Evolutionary conservation across 306 rosid genomes (phyloP).

Genomic region (Castanopsis chinensis): DNA sequence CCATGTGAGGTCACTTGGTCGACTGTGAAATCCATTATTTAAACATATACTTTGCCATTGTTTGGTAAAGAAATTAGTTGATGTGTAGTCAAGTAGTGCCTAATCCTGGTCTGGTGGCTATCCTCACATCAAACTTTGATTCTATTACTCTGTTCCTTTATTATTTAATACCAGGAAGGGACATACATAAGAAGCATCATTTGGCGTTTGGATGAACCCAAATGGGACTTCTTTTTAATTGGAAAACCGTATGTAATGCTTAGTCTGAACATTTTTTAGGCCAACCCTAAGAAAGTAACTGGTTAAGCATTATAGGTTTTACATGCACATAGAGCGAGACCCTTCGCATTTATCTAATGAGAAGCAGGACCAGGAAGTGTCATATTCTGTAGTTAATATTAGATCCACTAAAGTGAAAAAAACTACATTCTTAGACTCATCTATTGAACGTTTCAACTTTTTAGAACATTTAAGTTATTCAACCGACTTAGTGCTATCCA

Average conservation of each 20-base stretch:
- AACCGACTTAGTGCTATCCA: background rate
- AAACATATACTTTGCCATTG: background rate
- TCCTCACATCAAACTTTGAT: background rate
- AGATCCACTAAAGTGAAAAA: background rate
- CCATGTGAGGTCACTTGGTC: background rate
- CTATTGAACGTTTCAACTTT: background rate
- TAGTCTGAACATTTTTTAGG: background rate
- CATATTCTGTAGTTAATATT: background rate
- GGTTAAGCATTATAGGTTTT: no score
- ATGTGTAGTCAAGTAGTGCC: background rate
- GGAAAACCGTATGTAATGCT: no score
- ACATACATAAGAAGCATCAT: background rate
- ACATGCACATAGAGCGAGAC: no score
- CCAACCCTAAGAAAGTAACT: no score
- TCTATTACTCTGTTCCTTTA: background rate
- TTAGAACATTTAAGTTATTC: background rate
- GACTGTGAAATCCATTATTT: background rate
- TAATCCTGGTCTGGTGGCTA: background rate
- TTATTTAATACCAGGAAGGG: background rate
- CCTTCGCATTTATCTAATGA: no score
- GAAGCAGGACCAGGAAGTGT: background rate
- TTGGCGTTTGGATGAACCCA: no score
- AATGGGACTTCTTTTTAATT: no score
- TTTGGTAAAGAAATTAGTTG: background rate
- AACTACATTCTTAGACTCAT: background rate